Evolutionary conservation across 768 basidiomycete genomes (phyloP).

Genomic region (Lactifluus rugatus): DNA sequence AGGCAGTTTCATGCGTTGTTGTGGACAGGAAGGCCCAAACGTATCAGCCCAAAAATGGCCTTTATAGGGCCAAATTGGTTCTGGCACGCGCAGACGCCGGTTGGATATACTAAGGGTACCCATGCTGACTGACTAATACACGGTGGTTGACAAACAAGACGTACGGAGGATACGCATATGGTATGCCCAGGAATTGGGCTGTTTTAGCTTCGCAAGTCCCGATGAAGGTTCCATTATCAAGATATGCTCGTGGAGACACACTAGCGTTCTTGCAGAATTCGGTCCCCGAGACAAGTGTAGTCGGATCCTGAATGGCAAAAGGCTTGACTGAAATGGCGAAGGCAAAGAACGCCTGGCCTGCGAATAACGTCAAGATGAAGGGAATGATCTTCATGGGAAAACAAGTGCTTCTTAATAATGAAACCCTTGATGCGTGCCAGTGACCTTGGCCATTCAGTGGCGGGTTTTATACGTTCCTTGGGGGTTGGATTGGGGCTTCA

Average conservation of each 20-base stretch:
- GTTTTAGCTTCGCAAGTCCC: conserved; percentile 15
- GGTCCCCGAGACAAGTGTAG: too few species aligned
- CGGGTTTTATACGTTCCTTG: neutral
- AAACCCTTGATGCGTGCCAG: too few species aligned
- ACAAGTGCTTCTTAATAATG: too few species aligned
- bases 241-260: conserved; percentile 13
- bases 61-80: too few species aligned
- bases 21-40: too few species aligned
- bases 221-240: too few species aligned
- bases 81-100: too few species aligned
- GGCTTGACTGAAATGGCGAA: neutral
- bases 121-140: neutral
- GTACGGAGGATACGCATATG: too few species aligned
- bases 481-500: too few species aligned
- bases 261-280: neutral
- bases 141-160: neutral
- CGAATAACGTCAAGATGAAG: neutral
- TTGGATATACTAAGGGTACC: too few species aligned
- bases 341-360: neutral
- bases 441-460: neutral
- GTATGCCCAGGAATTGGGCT: conserved; percentile 24
- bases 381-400: neutral
- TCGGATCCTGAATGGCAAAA: neutral
- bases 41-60: too few species aligned
- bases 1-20: too few species aligned